Evolutionary conservation across 352 stramenopile species (phyloP), one percentile per base, ranked within the genome.

Genomic region (Phytophthora litchii): DNA sequence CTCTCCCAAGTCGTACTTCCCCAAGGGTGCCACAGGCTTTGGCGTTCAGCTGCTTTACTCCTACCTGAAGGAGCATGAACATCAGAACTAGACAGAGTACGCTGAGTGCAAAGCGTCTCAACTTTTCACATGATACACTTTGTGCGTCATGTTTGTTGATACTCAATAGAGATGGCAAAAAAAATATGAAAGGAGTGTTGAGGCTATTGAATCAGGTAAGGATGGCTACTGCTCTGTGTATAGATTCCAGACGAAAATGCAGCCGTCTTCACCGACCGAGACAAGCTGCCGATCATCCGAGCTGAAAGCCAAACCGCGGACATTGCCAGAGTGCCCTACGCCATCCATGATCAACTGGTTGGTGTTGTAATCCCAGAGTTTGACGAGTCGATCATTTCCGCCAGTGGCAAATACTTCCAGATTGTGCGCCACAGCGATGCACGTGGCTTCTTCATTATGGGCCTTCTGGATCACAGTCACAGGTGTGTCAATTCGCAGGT

Each of bases 241-340:
- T 34, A 97, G 67, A 56, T 97, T 97, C 90, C 90, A 98, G 44
- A 98, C 70, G 52, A 98, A 95, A 29, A 98, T 80, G 67, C 86
- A 86, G 46, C 92, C 91, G 57, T 98, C 93, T 21, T 96, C 86
- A 36, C 93, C 93, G 3, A 97, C 88, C 0, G 79, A 94, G 14
- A 97, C 74, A 34, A 98, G 83, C 65, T 98, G 93, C 38, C 88
- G 80, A 54, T 98, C 93, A 60, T 98, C 90, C 3, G 89, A 82
- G 52, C 85, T 96, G 63, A 98, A 97, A 1, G 74, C 80, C 0
- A 97, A 58, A n/a, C 72, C 67, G 19, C 73, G 73, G 9, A 97
- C 76, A 53, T 73, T 77, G 13, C 78, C 85, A 8, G 88, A 96
- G 70, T 96, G 90, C 7, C 81, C 89, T 1, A 89, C 55, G 36